Conservation (phyloP, 2,329 filamentous ascomycete genomes). For the Decorospora gaudefroyi region DNA sequence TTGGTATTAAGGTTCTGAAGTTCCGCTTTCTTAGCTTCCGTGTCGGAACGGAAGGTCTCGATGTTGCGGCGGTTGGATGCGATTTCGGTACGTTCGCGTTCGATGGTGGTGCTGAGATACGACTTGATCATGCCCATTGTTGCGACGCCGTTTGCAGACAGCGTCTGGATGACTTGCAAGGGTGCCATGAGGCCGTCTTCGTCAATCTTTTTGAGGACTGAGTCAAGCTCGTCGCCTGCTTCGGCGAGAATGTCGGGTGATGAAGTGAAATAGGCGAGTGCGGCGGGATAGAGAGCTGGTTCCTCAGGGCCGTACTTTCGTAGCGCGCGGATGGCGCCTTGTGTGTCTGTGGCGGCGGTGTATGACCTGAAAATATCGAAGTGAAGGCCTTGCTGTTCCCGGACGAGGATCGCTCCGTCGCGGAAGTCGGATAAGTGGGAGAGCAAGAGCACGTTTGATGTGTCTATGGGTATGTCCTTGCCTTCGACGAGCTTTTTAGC, state of each 20-base stretch:
- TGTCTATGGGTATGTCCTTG: constrained; percentile 80
- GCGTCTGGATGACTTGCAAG: constrained; percentile 91
- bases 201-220: constrained; percentile 83
- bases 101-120: constrained; percentile 87
- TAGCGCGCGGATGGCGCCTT: constrained; percentile 85
- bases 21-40: constrained; percentile 76
- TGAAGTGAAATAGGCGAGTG: constrained; percentile 90
- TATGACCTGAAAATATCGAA: constrained; percentile 98
- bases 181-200: constrained; percentile 91
- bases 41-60: constrained; percentile 81
- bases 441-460: constrained; percentile 88
- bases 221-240: constrained; percentile 80
- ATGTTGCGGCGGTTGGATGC: constrained; percentile 80
- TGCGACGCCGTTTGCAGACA: constrained; percentile 77
- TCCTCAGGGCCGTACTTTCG: constrained; percentile 90
- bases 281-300: constrained; percentile 88
- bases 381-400: constrained; percentile 87
- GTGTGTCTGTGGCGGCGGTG: constrained; percentile 87
- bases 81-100: constrained; percentile 86
- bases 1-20: constrained; percentile 76
- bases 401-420: constrained; percentile 88
- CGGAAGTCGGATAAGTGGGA: constrained; percentile 90
- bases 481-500: constrained; percentile 87
- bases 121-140: constrained; percentile 98
- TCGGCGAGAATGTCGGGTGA: constrained; percentile 80